These are phyloP conservation scores for Planoprotostelium fungivorum DNA, from an alignment of 78 protist genomes.

Conservation along the genomic window DNA sequence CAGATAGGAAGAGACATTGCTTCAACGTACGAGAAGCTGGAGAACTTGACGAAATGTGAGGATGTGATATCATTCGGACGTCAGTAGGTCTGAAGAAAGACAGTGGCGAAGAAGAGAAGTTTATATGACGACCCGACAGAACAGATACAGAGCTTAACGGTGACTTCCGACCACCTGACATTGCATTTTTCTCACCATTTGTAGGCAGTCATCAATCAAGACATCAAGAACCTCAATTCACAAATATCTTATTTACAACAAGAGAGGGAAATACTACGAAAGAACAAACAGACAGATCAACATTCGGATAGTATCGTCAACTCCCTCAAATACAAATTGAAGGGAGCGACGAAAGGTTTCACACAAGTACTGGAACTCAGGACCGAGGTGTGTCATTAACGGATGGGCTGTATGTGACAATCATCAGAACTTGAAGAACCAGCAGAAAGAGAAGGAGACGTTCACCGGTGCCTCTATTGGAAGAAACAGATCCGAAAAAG, in stretches of 20 bases:
- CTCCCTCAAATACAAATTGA: not conserved
- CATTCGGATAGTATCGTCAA: not conserved
- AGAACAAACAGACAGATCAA: not conserved
- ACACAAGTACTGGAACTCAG: not conserved
- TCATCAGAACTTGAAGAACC: not conserved
- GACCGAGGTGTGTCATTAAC: not conserved
- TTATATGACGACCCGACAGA: not conserved
- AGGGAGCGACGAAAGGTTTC: not conserved
- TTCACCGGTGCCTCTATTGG: not conserved
- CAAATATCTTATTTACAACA: not conserved
- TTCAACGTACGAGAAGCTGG: not conserved
- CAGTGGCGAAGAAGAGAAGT: not conserved
- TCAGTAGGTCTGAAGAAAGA: not conserved
- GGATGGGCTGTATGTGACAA: not conserved
- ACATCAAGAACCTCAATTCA: not conserved
- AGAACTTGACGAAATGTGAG: not conserved
- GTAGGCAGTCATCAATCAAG: not conserved
- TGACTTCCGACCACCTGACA: not conserved
- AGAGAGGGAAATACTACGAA: not conserved
- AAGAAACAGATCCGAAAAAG: not conserved
- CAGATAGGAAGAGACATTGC: not conserved
- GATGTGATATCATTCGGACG: not conserved
- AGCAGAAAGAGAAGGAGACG: not conserved
- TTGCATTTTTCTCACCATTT: no score
- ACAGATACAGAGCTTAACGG: not conserved